Evolutionary conservation across 371 early-diverging fungal species (phyloP), one percentile per base, ranked within the genome.

Genomic region (Rhizopus sp.): DNA sequence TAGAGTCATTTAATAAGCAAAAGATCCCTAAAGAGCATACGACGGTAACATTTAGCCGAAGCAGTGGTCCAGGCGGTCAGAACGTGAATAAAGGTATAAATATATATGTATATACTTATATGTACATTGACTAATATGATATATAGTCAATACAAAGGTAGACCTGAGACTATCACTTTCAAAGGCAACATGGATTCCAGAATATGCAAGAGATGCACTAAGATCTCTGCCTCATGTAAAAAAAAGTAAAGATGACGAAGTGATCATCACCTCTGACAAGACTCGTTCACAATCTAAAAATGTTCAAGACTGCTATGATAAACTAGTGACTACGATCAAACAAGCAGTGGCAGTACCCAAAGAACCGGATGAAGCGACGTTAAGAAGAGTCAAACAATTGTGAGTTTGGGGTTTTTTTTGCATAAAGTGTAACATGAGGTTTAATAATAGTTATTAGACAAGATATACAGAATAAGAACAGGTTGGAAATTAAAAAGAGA

Each of bases 1-100:
- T 71, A 31, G 47, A 46, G 3, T 16, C 50, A 10, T 73, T 78
- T 49, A 64, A 59, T 49, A 61, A 66, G 50, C 48, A 53, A 12
- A 54, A 37, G 3, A 75, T 78, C 37, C 78, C 78, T 5, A 60
- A 62, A 48, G 73, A 73, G n/a, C 64, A 73, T 29, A 41, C 75
- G 8, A 45, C 60, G 8, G 52, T 71, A 17, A 30, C 55, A 0
- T 75, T 75, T 42, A 75, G 73, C 51, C 56, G 74, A 23, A 78
- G 79, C 37, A 85, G 91, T 66, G 93, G 93, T 1, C 92, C 94
- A 6, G 94, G 94, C 32, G 94, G 94, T 29, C 94, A 94, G 63
- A 94, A 94, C 66, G 96, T 95, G 39, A 95, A 94, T 81, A 94
- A 94, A 82, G 85, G 89, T 68, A 59, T 46, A 4, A 4, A 40